Evolutionary conservation across 208 protist species (phyloP).

Genomic region (Strigomonas culicis): DNA sequence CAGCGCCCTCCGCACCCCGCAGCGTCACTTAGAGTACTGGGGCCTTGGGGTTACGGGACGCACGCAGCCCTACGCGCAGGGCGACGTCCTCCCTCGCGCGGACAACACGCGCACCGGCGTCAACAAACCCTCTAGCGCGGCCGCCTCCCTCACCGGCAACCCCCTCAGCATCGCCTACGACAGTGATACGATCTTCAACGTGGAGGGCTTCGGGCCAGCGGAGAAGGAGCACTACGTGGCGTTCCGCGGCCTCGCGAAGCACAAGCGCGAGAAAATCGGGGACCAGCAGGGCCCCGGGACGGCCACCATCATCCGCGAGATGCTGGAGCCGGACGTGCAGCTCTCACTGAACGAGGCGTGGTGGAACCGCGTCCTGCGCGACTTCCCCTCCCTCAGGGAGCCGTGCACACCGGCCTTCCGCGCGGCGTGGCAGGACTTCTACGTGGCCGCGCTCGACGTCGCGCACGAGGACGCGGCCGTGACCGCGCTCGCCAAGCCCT

Average conservation of each 20-base stretch:
- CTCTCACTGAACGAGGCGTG: constrained; percentile 47
- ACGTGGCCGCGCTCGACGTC: constrained; percentile 51
- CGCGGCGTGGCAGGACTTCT: constrained; percentile 66
- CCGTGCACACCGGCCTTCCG: constrained; percentile 59
- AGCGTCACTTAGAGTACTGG: constrained; percentile 83
- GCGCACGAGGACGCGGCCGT: constrained; percentile 74
- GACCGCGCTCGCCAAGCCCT: constrained; percentile 45
- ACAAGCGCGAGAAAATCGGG: constrained; percentile 53
- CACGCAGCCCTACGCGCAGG: constrained; percentile 83
- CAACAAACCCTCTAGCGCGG: constrained; percentile 48
- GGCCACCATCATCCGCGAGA: constrained; percentile 43
- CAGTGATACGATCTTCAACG: constrained; percentile 68
- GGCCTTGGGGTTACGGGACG: constrained; percentile 60
- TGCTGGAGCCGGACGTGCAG: constrained; percentile 30
- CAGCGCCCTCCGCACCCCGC: constrained; percentile 33
- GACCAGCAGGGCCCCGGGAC: constrained; percentile 37
- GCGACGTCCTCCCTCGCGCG: constrained; percentile 69
- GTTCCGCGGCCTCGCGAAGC: constrained; percentile 53
- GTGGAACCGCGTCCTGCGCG: constrained; percentile 72
- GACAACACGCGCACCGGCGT: constrained; percentile 69
- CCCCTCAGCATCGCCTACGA: constrained; percentile 72
- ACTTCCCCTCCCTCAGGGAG: constrained; percentile 76
- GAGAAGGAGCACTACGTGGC: constrained; percentile 79
- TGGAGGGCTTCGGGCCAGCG: constrained; percentile 44
- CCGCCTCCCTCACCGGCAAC: constrained; percentile 73